A percentile compares a stretch with the other conserved stretches of the same genome.
Evolutionary conservation across 2,329 filamentous ascomycete genomes (phyloP).

Genomic region (Verticillium zaregamsianum): DNA sequence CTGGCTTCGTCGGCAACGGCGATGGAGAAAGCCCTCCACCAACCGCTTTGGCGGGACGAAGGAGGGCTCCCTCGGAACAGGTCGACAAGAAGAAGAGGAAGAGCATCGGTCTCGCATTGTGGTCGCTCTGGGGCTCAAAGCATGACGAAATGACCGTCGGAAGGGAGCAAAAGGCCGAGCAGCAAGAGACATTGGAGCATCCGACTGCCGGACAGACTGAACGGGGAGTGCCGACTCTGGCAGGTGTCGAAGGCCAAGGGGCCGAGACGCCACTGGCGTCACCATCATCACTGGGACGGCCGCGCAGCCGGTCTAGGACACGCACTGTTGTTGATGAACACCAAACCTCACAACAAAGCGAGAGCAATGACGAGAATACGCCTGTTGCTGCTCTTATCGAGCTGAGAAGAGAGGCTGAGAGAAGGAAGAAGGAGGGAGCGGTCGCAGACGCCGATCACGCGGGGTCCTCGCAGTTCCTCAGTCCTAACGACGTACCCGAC

Average conservation of each 20-base stretch:
- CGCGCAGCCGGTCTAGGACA: conserved; percentile 32
- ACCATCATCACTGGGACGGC: conserved; percentile 2
- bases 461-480: conserved; percentile 33
- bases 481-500: conserved; percentile 36
- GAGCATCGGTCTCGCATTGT: conserved; percentile 75
- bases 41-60: conserved; percentile 72
- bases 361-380: conserved; percentile 30
- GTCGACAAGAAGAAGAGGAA: conserved; percentile 54
- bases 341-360: conserved; percentile 29
- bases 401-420: conserved; percentile 32
- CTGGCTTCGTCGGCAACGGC: conserved; percentile 67
- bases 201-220: not conserved
- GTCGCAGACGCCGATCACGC: conserved; percentile 19
- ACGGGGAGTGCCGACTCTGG: not conserved
- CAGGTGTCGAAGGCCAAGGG: conserved; percentile 26
- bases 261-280: conserved; percentile 29
- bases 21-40: conserved; percentile 76
- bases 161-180: conserved; percentile 49
- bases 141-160: conserved; percentile 75
- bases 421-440: conserved; percentile 3
- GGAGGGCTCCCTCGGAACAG: conserved; percentile 38
- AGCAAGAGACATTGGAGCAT: conserved; percentile 12
- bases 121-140: conserved; percentile 84
- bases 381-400: conserved; percentile 39
- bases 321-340: conserved; percentile 47